Percentiles rank a stretch among this genome's conserved stretches.
Conservation (phyloP, 768 basidiomycete species). For the Kondoa malvinella region DNA sequence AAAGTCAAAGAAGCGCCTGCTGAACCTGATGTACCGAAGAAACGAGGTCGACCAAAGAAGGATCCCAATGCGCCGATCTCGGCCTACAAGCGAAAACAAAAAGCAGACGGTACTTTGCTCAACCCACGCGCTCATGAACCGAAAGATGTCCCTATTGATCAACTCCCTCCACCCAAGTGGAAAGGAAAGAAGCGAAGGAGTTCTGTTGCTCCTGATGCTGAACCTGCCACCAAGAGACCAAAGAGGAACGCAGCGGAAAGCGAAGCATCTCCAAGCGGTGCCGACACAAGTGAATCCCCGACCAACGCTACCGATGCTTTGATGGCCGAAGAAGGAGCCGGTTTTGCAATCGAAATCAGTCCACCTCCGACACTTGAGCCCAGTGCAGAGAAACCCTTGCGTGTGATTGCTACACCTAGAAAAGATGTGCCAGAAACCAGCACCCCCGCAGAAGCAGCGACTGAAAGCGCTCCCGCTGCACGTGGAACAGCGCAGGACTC, state of each 20-base stretch:
- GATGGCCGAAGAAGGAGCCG: neutral
- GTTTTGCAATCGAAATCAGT: neutral
- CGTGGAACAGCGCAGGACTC: neutral
- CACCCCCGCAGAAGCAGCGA: neutral
- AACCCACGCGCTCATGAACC: neutral
- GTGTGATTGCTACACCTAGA: neutral
- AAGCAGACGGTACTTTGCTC: neutral
- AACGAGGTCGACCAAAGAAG: slow-evolving; percentile 16
- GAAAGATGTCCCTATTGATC: neutral
- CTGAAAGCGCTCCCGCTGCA: neutral
- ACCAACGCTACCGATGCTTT: slow-evolving; percentile 18
- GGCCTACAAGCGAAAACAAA: neutral
- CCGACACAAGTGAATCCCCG: neutral
- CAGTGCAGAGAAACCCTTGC: neutral
- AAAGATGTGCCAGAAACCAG: neutral
- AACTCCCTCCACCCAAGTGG: neutral
- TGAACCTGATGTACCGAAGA: slow-evolving; percentile 5
- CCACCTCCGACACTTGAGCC: neutral
- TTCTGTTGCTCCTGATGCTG: neutral
- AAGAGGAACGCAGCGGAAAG: neutral
- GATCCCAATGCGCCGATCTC: neutral
- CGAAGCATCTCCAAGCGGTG: neutral
- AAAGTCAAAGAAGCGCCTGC: slow-evolving; percentile 1
- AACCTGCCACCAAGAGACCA: neutral
- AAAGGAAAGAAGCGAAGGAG: slow-evolving; percentile 2